These are phyloP conservation scores for Posidonia oceanica DNA, from an alignment of 116 monocot genomes.

Conservation along the genomic window DNA sequence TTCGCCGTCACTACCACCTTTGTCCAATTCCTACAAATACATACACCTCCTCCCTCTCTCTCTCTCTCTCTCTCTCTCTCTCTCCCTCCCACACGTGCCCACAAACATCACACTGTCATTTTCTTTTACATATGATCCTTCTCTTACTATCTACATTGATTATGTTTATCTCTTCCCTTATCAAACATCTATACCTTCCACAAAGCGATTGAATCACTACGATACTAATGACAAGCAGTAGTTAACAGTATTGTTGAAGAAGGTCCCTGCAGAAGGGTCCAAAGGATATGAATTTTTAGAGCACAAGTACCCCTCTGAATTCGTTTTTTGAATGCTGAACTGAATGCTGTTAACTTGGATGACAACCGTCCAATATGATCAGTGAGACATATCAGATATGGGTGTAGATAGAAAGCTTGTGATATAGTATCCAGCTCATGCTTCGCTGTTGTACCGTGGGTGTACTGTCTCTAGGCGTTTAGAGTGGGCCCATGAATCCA, in stretches of 20 bases:
- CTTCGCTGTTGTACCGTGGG: conserved; percentile 2
- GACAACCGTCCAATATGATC: neutral
- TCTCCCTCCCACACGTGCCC: neutral
- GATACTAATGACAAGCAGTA: too few species aligned
- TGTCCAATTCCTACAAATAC: neutral
- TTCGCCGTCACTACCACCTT: conserved; percentile 6
- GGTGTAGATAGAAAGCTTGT: neutral
- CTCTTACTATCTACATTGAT: too few species aligned
- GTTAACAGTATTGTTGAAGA: too few species aligned
- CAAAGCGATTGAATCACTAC: too few species aligned
- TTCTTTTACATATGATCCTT: too few species aligned
- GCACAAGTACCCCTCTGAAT: neutral
- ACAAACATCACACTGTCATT: too few species aligned
- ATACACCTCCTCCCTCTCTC: neutral
- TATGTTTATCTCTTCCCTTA: too few species aligned
- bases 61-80: neutral
- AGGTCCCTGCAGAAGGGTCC: too few species aligned
- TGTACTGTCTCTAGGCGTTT: neutral
- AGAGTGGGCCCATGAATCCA: neutral
- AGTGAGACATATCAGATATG: neutral
- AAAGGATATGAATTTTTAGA: neutral
- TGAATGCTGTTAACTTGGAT: neutral
- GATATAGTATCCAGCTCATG: conserved; percentile 10
- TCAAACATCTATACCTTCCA: too few species aligned
- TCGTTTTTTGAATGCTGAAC: neutral